Evolutionary conservation across 306 rosid genomes (phyloP).

Genomic region (Rosa multiflora): DNA sequence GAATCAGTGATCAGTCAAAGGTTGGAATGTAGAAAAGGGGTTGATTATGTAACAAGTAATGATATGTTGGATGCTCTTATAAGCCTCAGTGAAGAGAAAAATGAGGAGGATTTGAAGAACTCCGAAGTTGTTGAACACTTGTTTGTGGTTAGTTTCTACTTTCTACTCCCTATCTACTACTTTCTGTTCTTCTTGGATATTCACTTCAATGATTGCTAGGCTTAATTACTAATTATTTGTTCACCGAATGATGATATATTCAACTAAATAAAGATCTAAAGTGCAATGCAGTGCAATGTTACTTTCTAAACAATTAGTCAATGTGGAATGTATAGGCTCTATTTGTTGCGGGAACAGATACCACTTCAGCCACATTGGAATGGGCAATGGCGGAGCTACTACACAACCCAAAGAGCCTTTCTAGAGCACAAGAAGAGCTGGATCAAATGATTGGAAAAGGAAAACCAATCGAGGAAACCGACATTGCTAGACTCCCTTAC

Average conservation of each 20-base stretch:
- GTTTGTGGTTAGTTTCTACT: not conserved
- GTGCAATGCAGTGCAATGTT: too few species aligned
- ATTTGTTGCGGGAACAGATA: too few species aligned
- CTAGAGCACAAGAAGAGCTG: too few species aligned
- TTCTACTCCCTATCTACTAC: too few species aligned
- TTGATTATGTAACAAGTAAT: not conserved
- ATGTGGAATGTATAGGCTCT: not conserved
- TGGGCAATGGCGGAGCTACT: too few species aligned
- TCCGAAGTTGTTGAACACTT: not conserved
- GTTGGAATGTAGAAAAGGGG: not conserved
- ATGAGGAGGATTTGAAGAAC: not conserved
- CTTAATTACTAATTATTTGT: too few species aligned
- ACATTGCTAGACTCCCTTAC: not conserved
- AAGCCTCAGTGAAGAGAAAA: not conserved
- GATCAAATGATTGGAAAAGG: constrained; percentile 3
- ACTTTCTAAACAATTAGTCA: too few species aligned
- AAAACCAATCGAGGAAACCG: not conserved
- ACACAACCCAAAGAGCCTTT: too few species aligned
- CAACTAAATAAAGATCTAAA: too few species aligned
- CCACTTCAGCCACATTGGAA: too few species aligned
- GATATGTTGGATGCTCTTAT: not conserved
- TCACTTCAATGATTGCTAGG: not conserved
- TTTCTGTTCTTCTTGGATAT: too few species aligned
- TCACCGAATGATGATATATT: too few species aligned
- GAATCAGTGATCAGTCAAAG: not conserved